Evolutionary conservation across 768 basidiomycete species (phyloP).

Genomic region (Auricularia sp.): DNA sequence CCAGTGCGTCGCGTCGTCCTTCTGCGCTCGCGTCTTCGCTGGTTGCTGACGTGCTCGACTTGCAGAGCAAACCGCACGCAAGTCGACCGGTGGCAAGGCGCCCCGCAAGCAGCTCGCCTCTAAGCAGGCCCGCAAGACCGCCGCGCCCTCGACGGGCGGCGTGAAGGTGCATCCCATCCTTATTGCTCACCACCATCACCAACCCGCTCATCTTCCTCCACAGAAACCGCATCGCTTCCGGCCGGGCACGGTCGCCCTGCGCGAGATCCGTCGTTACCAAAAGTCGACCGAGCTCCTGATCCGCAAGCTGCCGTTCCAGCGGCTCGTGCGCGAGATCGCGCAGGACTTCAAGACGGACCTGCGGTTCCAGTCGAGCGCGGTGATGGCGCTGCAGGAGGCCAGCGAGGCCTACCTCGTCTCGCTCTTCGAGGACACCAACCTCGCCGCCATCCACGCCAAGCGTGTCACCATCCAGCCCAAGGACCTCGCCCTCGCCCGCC

Average conservation of each 20-base stretch:
- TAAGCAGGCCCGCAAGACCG: constrained; percentile 26
- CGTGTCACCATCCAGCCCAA: constrained; percentile 71
- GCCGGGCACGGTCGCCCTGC: constrained; percentile 96
- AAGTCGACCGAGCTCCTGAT: constrained; percentile 98
- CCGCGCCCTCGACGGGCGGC: constrained; percentile 3
- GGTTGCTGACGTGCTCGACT: background rate
- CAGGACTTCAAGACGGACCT: constrained; percentile 95
- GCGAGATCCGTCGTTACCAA: constrained; percentile 97
- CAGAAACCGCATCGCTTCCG: constrained; percentile 98
- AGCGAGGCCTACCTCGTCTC: constrained; percentile 84
- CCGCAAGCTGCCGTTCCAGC: constrained; percentile 99
- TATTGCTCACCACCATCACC: too few relatives aligned
- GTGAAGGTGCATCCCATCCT: background rate
- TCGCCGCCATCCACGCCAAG: constrained; percentile 86
- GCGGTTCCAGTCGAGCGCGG: constrained; percentile 92
- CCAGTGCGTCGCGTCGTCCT: background rate
- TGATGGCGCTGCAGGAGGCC: constrained; percentile 89
- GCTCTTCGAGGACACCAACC: constrained; percentile 81
- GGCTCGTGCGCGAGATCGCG: constrained; percentile 94
- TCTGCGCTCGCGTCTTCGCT: background rate
- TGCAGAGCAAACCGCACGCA: constrained; percentile 24
- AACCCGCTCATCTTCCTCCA: too few relatives aligned
- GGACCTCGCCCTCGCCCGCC: constrained; percentile 78
- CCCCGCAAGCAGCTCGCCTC: constrained; percentile 26
- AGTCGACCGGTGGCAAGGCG: constrained; percentile 24